Base-by-base conservation (phyloP, 192 early-diverging fungal species). In the Podila minutissima region DNA sequence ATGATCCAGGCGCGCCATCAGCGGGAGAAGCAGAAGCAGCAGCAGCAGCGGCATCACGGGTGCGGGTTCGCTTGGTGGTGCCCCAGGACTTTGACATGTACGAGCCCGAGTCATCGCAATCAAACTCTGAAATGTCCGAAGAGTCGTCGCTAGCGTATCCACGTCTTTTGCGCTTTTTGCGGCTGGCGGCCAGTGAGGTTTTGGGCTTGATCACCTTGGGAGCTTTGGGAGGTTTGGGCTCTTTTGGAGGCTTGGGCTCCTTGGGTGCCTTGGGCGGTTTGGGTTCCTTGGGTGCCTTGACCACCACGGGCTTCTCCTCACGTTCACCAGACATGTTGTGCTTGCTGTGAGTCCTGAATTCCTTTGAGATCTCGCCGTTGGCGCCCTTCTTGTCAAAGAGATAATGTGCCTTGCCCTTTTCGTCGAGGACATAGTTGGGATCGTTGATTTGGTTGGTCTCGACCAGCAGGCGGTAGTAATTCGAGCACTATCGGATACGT, bases 391-490 rank as follows among this genome's bases (percentile, higher is more conserved):
- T 94, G 61, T 97, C 96, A 74, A 97, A 97, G 59, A 96, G 83
- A 70, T 94, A 98, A 69, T 95, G 95, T 0, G 96, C 93, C 75
- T 95, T 95, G 76, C 96, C 96, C 78, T 95, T 94, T 31, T 93
- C 92, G 82, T 96, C 95, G 22, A 97, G 82, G 17, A 94, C 90
- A 74, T 98, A 98, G 87, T 98, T 98, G 3, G 93, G 91, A 81
- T 98, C 97, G 68, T 90, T 83, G 58, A 97, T 91, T 70, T 97
- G 91, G 22, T 93, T 91, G 53, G 93, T 94, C 81, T 96, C 95
- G 19, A 98, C 89, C 58, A 98, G 86, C 53, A 93, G 84, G 33
- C 97, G 91, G 83, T 98, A 98, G 84, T 96, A 98, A 86, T 97
- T 98, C 29, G 97, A 96, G 82, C 97, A 98, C 92, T 95, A 59